These are phyloP conservation scores for Phytophthora palmivora DNA, from an alignment of 352 stramenopile species.

Conservation along the genomic window DNA sequence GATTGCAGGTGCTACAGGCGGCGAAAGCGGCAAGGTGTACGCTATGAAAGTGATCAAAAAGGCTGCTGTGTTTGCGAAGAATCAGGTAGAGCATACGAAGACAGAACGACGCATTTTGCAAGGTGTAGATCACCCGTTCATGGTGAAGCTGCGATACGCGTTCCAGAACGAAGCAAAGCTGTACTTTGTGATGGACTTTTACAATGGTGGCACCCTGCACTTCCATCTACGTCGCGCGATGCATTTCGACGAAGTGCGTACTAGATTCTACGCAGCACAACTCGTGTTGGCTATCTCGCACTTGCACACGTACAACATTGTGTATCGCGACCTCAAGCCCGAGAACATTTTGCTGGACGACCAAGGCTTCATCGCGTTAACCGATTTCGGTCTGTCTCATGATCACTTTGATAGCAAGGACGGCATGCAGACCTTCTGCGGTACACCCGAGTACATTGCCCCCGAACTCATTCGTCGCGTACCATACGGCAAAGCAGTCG, in stretches of 20 bases:
- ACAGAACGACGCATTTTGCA: conserved; percentile 90
- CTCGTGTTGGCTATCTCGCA: conserved; percentile 83
- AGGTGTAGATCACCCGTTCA: conserved; percentile 86
- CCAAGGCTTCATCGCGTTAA: conserved; percentile 86
- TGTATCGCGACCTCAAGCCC: conserved; percentile 88
- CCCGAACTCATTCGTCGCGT: conserved; percentile 79
- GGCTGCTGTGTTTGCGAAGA: conserved; percentile 83
- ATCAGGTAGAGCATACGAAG: conserved; percentile 93
- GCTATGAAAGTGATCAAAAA: conserved; percentile 95
- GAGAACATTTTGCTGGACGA: conserved; percentile 91
- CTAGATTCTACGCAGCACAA: conserved; percentile 84
- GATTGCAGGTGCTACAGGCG: conserved; percentile 35
- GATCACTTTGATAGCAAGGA: conserved; percentile 83
- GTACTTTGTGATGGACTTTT: conserved; percentile 93
- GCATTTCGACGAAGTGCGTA: conserved; percentile 73
- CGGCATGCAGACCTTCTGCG: conserved; percentile 83
- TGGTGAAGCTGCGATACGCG: conserved; percentile 87
- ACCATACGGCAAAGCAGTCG: conserved; percentile 81
- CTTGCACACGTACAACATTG: conserved; percentile 87
- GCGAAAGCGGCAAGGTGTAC: conserved; percentile 67
- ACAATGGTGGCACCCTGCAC: conserved; percentile 87
- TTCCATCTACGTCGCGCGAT: conserved; percentile 78
- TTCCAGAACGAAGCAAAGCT: conserved; percentile 89
- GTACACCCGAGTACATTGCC: conserved; percentile 88
- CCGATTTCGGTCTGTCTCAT: conserved; percentile 88